Base-by-base conservation (phyloP, 345 rosid species). In the Clausena lansium region DNA sequence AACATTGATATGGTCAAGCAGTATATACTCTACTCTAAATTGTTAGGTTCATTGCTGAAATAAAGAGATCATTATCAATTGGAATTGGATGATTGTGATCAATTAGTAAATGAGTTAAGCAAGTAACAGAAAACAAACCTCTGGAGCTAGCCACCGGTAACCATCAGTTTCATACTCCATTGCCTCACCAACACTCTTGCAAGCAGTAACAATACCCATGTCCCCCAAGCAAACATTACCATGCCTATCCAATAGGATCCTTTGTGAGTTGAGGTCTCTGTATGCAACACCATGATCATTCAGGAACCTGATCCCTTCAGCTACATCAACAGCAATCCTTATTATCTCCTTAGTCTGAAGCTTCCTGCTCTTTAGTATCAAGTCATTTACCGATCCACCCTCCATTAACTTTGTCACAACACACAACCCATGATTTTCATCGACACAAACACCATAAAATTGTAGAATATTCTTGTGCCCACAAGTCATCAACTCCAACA, bases 151-250 rank as follows among this genome's bases (percentile, higher is more conserved):
- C 99, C 99, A 95, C 7, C 97, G 90, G 81, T 95, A 95, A 55
- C 98, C 99, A 87, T 95, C 99, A 11, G 97, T 95, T 87, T 95
- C 99, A 64, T 95, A 95, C 81, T 95, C 97, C 91, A 86, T 80
- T 1, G 93, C 92, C 81, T 95, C 97, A 6, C 95, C 93, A 71
- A 82, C 83, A 84, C 87, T 90, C 87, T 95, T 92, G 88, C 99
- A 93, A 83, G 97, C 95, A 41, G 94, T 78, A 74, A 93, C 90
- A 75, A 93, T 82, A 62, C 98, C 98, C 89, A 92, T 90, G 84
- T 95, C 94, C 25, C 93, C 97, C 78, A 95, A 85, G 85, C 97
- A 95, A 57, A 96, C 96, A 78, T 91, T 93, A 32, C 94, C 95
- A 64, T 92, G 93, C 55, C 88, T 89, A 83, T 95, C 98, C 81